These are phyloP conservation scores for Cutaneotrichosporon mucoides DNA, from an alignment of 1,284 basidiomycete species.

Conservation along the genomic window DNA sequence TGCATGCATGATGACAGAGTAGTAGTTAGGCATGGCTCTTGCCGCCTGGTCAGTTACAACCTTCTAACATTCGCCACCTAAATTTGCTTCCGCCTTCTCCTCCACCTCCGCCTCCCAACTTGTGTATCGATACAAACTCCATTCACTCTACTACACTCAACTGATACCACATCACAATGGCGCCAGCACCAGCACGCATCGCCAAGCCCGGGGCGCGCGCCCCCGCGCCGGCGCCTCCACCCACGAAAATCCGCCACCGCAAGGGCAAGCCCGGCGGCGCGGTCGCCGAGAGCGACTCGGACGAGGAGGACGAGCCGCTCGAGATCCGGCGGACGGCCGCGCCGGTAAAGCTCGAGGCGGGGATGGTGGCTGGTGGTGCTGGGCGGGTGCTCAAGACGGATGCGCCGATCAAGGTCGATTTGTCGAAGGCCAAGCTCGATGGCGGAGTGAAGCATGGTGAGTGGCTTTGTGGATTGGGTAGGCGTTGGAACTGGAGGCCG, in stretches of 20 bases:
- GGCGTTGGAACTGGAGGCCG: too few relatives aligned
- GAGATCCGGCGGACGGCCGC: constrained; percentile 9
- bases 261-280: constrained; percentile 43
- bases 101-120: constrained; percentile 1
- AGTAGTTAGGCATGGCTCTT: too few relatives aligned
- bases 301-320: constrained; percentile 23
- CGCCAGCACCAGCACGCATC: constrained; percentile 5
- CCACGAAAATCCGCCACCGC: constrained; percentile 40
- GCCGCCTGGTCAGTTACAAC: too few relatives aligned
- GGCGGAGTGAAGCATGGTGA: constrained; percentile 32
- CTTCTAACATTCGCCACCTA: not conserved
- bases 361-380: constrained; percentile 46
- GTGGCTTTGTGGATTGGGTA: not conserved
- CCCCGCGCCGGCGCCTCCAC: constrained; percentile 5
- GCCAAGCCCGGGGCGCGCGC: not conserved
- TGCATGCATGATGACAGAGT: too few relatives aligned
- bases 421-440: constrained; percentile 40
- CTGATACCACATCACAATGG: constrained; percentile 2
- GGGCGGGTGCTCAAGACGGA: constrained; percentile 36
- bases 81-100: constrained; percentile 6
- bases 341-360: constrained; percentile 17
- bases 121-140: not conserved
- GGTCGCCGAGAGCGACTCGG: constrained; percentile 26
- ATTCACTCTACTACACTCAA: not conserved
- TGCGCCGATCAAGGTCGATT: constrained; percentile 31